These are phyloP conservation scores for Paecilomyces niveus DNA, from an alignment of 2,329 filamentous ascomycete genomes.

Conservation along the genomic window DNA sequence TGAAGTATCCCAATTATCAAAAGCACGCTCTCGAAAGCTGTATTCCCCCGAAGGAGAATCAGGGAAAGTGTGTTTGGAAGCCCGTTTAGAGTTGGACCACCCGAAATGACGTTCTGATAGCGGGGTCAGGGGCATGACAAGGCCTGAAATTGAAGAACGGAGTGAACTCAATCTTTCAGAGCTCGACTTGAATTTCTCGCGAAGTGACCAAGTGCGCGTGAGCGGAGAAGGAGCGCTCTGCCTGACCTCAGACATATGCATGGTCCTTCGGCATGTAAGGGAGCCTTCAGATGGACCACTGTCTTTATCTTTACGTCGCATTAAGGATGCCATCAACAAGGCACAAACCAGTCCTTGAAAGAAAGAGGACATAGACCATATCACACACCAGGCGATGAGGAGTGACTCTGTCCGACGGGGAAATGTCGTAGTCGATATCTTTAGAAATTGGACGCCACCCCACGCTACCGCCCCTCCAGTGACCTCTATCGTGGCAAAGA, in stretches of 20 bases:
- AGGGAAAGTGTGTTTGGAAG: constrained; percentile 18
- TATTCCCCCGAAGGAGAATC: constrained; percentile 3
- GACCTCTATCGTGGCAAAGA: constrained; percentile 17
- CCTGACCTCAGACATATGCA: constrained; percentile 3
- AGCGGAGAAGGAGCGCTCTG: constrained; percentile 5
- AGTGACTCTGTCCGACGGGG: constrained; percentile 5
- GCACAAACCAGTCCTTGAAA: constrained; percentile 24
- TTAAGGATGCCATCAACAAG: constrained; percentile 15
- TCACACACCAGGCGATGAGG: constrained; percentile 29
- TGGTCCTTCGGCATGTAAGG: constrained; percentile 16
- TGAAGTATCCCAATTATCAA: constrained; percentile 4
- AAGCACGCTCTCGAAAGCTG: neutral
- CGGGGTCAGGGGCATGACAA: constrained; percentile 14
- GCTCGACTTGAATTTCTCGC: constrained; percentile 7
- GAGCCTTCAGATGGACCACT: constrained; percentile 17
- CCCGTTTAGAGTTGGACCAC: constrained; percentile 18
- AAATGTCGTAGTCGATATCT: constrained; percentile 4
- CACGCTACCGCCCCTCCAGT: constrained; percentile 22
- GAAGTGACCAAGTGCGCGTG: constrained; percentile 7
- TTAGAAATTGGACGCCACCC: constrained; percentile 9
- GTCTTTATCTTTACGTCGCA: constrained; percentile 3
- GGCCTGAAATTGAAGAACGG: constrained; percentile 17
- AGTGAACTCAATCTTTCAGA: constrained; percentile 5
- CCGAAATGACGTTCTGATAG: constrained; percentile 24
- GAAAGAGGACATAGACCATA: constrained; percentile 27